phyloP scores from a whole-genome alignment of 805 yeast species.

The Pichia californica region DNA sequence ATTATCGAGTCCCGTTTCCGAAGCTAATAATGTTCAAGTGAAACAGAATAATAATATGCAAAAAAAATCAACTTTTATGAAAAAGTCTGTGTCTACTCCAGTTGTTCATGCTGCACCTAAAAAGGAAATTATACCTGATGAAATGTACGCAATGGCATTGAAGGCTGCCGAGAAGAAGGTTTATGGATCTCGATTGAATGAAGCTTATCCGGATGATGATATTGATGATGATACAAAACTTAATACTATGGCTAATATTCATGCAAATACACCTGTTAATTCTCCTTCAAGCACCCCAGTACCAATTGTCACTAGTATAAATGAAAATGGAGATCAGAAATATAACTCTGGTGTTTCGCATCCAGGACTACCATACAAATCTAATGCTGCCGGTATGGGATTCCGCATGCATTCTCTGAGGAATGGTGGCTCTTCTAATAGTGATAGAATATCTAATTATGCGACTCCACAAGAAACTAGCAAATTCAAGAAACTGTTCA shows the following conservation, averaged over 20 bases:
- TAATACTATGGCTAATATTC: constrained; percentile 23
- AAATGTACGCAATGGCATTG: constrained; percentile 49
- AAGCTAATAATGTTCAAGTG: background rate
- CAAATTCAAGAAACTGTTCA: constrained; percentile 16
- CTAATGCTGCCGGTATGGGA: constrained; percentile 26
- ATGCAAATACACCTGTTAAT: background rate
- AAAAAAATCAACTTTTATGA: background rate
- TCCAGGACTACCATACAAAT: constrained; percentile 15
- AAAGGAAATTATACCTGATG: constrained; percentile 34
- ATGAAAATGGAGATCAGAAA: background rate
- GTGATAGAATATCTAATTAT: constrained; percentile 8
- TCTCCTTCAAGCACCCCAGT: background rate
- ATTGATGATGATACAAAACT: constrained; percentile 23
- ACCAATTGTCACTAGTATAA: no score
- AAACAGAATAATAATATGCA: background rate
- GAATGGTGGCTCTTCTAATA: constrained; percentile 10
- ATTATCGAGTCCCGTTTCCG: constrained; percentile 2
- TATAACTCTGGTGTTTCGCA: background rate
- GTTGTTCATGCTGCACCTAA: background rate
- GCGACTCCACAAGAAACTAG: constrained; percentile 6
- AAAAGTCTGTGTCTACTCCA: background rate
- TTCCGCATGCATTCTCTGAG: constrained; percentile 28
- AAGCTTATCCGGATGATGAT: background rate
- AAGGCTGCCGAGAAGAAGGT: constrained; percentile 52
- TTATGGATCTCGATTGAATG: constrained; percentile 34